Evolutionary conservation across 2,329 filamentous ascomycete genomes (phyloP).

Genomic region (Sclerotinia nivalis): DNA sequence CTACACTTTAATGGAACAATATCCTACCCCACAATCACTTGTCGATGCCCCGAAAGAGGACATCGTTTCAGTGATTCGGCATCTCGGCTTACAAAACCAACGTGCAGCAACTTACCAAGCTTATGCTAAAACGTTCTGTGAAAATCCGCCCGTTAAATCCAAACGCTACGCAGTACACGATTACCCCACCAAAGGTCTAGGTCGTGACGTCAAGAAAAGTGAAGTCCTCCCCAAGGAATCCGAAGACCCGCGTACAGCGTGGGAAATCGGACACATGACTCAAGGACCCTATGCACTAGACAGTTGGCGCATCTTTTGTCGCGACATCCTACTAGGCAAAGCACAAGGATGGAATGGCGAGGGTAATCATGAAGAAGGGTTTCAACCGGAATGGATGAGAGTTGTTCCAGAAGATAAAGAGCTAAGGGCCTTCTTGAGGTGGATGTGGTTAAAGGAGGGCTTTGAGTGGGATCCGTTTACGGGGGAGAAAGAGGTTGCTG

Average conservation of each 20-base stretch:
- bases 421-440: slow-evolving; percentile 78
- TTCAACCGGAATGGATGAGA: slow-evolving; percentile 88
- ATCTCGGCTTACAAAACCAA: slow-evolving; percentile 69
- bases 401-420: slow-evolving; percentile 85
- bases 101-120: slow-evolving; percentile 68
- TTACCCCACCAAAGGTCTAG: slow-evolving; percentile 54
- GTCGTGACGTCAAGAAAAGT: slow-evolving; percentile 48
- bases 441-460: slow-evolving; percentile 90
- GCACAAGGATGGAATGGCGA: slow-evolving; percentile 67
- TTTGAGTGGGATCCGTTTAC: slow-evolving; percentile 77
- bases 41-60: slow-evolving; percentile 57
- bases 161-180: slow-evolving; percentile 58
- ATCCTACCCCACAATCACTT: slow-evolving; percentile 65
- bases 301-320: slow-evolving; percentile 91
- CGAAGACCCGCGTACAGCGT: slow-evolving; percentile 46
- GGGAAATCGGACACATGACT: slow-evolving; percentile 86
- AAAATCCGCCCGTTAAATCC: slow-evolving; percentile 57
- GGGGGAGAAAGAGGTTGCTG: slow-evolving; percentile 59
- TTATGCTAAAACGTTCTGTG: slow-evolving; percentile 69
- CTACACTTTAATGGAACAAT: slow-evolving; percentile 64
- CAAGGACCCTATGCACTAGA: slow-evolving; percentile 82
- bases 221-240: slow-evolving; percentile 51
- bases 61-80: slow-evolving; percentile 63
- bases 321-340: slow-evolving; percentile 70
- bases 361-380: slow-evolving; percentile 58